Conservation (phyloP, 75 land plant genomes). For the Pseudotsuga menziesii region DNA sequence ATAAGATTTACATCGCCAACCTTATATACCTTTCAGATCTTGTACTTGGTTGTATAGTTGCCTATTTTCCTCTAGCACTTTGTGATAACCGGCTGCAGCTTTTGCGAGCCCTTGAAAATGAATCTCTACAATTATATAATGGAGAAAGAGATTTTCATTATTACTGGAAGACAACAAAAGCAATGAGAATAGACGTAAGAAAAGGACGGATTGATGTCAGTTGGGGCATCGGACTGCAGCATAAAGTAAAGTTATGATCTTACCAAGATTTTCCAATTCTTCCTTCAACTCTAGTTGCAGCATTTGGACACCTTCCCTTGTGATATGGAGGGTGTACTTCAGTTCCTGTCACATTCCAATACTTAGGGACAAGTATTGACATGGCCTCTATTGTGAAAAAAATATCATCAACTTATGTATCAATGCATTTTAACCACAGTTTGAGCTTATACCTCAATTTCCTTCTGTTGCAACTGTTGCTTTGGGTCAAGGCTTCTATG, state of each 20-base stretch:
- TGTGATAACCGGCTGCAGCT: slow-evolving; percentile 59
- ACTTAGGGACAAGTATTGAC: neutral
- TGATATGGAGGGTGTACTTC: slow-evolving; percentile 23
- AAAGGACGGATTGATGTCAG: slow-evolving; percentile 5
- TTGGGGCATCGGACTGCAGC: slow-evolving; percentile 15
- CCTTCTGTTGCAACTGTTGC: slow-evolving; percentile 2
- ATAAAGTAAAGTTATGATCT: slow-evolving; percentile 8
- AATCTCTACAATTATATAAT: slow-evolving; percentile 18
- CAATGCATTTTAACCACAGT: neutral
- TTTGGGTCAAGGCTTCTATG: neutral
- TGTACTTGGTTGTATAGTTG: slow-evolving; percentile 84
- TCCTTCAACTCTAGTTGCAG: slow-evolving; percentile 36
- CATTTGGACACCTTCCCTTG: slow-evolving; percentile 28
- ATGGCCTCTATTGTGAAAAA: neutral
- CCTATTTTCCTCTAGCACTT: slow-evolving; percentile 79
- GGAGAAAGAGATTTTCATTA: neutral
- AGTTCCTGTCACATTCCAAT: slow-evolving; percentile 39
- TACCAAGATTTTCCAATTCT: slow-evolving; percentile 39
- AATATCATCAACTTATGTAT: neutral
- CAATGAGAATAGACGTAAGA: slow-evolving; percentile 13
- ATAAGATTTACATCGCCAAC: neutral
- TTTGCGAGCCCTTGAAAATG: slow-evolving; percentile 45
- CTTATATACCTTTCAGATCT: slow-evolving; percentile 67
- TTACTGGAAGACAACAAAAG: neutral
- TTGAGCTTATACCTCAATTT: slow-evolving; percentile 7